phyloP scores from a whole-genome alignment of 371 early-diverging fungal species.

The Racocetra persica region DNA sequence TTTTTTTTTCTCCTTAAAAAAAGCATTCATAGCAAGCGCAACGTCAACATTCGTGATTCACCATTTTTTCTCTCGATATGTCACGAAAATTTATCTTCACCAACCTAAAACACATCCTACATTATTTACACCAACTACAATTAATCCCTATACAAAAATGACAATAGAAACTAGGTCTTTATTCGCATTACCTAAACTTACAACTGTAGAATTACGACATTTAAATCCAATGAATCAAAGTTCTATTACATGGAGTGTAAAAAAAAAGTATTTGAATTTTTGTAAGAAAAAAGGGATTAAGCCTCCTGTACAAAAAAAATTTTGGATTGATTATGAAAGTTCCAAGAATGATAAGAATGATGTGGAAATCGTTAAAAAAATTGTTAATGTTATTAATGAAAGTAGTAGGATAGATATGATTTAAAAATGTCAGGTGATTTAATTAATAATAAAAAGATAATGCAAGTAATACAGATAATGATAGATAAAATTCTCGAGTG shows the following conservation, averaged over 20 bases:
- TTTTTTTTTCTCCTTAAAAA: background rate
- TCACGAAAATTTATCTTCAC: slow-evolving; percentile 17
- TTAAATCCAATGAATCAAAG: background rate
- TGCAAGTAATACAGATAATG: no score
- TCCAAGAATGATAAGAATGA: background rate
- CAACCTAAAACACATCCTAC: background rate
- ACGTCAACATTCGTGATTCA: background rate
- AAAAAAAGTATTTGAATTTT: slow-evolving; percentile 5
- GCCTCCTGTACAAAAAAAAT: background rate
- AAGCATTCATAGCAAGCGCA: slow-evolving; percentile 4
- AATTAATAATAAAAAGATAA: no score
- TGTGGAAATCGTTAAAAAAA: background rate
- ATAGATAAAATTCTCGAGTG: no score
- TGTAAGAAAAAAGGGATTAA: background rate
- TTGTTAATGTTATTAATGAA: slow-evolving; percentile 5
- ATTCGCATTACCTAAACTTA: background rate
- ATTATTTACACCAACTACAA: background rate
- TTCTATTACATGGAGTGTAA: background rate
- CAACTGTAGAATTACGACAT: slow-evolving; percentile 10
- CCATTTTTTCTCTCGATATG: slow-evolving; percentile 11
- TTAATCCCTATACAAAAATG: slow-evolving; percentile 22
- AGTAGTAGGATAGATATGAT: background rate
- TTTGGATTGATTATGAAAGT: slow-evolving; percentile 25
- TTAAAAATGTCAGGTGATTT: no score
- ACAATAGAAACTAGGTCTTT: slow-evolving; percentile 9